These are phyloP conservation scores for Cryphonectria naterciae DNA, from an alignment of 2,329 filamentous ascomycete species.

Conservation along the genomic window DNA sequence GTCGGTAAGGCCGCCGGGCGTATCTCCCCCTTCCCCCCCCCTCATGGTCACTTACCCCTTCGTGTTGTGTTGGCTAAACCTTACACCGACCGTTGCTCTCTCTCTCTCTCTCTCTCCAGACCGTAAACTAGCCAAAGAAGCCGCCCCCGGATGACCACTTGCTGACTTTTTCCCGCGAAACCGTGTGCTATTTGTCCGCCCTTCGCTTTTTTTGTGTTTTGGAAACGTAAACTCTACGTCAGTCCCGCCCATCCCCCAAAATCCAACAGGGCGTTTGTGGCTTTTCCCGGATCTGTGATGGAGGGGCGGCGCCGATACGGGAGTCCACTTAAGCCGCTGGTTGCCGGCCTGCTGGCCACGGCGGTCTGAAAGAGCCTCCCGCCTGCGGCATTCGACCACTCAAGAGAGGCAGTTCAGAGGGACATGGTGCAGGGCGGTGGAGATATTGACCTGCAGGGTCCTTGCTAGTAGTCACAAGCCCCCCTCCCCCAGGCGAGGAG, in stretches of 20 bases:
- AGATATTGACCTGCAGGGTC: slow-evolving; percentile 2
- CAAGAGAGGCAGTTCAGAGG: slow-evolving; percentile 12
- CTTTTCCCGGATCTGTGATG: slow-evolving; percentile 1
- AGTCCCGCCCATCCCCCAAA: not conserved
- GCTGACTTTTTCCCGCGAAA: not conserved
- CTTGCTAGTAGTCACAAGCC: not conserved
- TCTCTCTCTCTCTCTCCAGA: no score
- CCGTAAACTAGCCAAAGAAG: not conserved
- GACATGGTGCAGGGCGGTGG: not conserved
- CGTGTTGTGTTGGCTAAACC: not conserved
- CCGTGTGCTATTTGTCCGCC: not conserved
- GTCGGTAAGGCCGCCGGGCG: not conserved
- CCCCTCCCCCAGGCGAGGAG: no score
- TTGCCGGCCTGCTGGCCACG: slow-evolving; percentile 14
- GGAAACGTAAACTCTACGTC: slow-evolving; percentile 21
- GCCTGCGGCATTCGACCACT: not conserved
- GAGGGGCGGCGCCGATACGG: slow-evolving; percentile 11
- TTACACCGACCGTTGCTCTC: not conserved
- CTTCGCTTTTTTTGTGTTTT: not conserved
- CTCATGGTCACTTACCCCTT: not conserved
- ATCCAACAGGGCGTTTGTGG: not conserved
- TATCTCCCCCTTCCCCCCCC: not conserved
- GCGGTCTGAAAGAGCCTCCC: not conserved
- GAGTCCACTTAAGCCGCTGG: slow-evolving; percentile 16
- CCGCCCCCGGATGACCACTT: not conserved